A percentile compares a stretch with the other conserved stretches of the same genome.
phyloP scores from a whole-genome alignment of 345 rosid species.

The Erodium maritimum region DNA sequence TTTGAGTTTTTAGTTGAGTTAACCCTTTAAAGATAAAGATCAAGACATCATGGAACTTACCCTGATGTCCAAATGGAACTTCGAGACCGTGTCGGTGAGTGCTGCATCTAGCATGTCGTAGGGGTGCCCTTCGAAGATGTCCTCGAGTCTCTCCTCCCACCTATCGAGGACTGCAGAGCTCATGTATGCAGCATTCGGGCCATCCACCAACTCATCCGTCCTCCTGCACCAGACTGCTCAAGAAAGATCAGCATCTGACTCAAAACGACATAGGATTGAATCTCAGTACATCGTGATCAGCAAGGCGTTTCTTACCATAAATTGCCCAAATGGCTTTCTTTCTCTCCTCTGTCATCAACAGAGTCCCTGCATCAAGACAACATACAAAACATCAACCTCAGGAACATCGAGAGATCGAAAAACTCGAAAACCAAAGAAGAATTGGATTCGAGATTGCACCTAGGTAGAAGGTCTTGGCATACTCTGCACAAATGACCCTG shows the following conservation, averaged over 20 bases:
- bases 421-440: not conserved
- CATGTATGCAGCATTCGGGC: conserved; percentile 35
- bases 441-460: conserved; percentile 15
- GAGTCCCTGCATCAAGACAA: conserved; percentile 32
- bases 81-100: conserved; percentile 36
- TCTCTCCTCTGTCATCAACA: conserved; percentile 48
- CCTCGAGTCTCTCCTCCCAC: conserved; percentile 51
- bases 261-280: no score
- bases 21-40: not conserved
- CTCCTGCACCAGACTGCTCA: conserved; percentile 52
- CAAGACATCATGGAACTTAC: conserved; percentile 5
- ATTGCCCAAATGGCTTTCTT: conserved; percentile 64
- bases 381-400: not conserved
- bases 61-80: conserved; percentile 44
- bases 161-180: conserved; percentile 29
- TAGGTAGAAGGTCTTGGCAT: conserved; percentile 57
- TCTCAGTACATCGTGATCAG: no score
- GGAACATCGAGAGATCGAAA: not conserved
- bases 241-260: not conserved
- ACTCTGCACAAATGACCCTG: conserved; percentile 36
- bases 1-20: not conserved
- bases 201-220: conserved; percentile 52
- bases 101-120: conserved; percentile 56
- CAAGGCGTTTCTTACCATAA: conserved; percentile 26
- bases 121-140: conserved; percentile 42